Conservation (phyloP, 2,329 filamentous ascomycete species). For the Dactylellina sp. region DNA sequence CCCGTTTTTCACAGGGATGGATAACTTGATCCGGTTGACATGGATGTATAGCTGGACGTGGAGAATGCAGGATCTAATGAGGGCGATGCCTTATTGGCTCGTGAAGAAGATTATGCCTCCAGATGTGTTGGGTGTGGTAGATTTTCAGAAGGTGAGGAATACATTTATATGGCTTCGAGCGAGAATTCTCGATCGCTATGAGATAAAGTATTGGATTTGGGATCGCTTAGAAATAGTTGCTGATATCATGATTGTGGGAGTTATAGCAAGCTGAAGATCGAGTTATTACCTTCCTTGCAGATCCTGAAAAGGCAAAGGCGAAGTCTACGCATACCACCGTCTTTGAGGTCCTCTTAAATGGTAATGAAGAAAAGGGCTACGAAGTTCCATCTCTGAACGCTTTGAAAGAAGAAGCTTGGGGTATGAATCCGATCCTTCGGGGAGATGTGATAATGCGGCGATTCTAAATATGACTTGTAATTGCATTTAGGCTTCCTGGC, state of each 20-base stretch:
- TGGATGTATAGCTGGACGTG: slow-evolving; percentile 64
- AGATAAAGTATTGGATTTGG: slow-evolving; percentile 7
- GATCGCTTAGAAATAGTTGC: slow-evolving; percentile 55
- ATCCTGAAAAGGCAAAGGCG: slow-evolving; percentile 58
- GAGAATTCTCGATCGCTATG: too few relatives aligned
- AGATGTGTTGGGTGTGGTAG: slow-evolving; percentile 57
- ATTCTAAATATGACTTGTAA: neutral
- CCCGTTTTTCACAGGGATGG: slow-evolving; percentile 65
- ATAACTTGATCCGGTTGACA: slow-evolving; percentile 62
- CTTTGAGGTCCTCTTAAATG: slow-evolving; percentile 63
- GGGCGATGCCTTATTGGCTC: slow-evolving; percentile 59
- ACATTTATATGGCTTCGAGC: neutral
- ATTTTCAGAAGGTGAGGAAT: slow-evolving; percentile 47
- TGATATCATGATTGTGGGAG: neutral
- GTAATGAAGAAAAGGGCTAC: slow-evolving; percentile 57
- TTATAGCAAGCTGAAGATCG: slow-evolving; percentile 46
- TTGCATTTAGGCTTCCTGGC: slow-evolving; percentile 65
- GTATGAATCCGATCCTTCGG: slow-evolving; percentile 62
- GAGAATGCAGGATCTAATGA: slow-evolving; percentile 53
- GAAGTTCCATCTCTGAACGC: slow-evolving; percentile 49
- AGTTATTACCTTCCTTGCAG: slow-evolving; percentile 35
- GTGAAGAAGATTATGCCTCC: slow-evolving; percentile 58
- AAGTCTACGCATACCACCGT: slow-evolving; percentile 63
- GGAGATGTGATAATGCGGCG: too few relatives aligned
- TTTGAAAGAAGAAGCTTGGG: slow-evolving; percentile 58